Evolutionary conservation across 2,329 filamentous ascomycete species (phyloP), one percentile per base, ranked within the genome.

Genomic region (Zarea fungicola): DNA sequence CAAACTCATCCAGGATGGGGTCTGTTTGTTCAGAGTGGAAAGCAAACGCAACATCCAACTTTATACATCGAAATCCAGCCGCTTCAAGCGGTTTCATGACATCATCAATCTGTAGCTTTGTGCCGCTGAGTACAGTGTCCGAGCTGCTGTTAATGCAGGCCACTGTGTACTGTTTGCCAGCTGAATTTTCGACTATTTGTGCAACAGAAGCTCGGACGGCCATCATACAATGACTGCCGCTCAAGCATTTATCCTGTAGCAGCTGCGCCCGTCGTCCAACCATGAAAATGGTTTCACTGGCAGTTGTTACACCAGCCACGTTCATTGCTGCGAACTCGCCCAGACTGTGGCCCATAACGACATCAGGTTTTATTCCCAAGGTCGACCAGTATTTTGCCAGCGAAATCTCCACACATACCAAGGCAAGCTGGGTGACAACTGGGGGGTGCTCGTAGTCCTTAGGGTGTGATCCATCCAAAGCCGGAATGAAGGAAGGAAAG

Each of bases 251-350:
- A 4, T 74, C 63, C 53, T 78, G 71, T 7, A 84, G 67, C 13
- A 84, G 61, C 53, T 71, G 62, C 1, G 83, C 83, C 50, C 84
- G 72, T 18, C 66, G 59, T 7, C 83, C 83, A 5, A 85, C 81
- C 0, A 87, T 68, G 37, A 77, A 79, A 9, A 89, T 68, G 53
- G 78, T 75, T 56, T 85, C 82, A 28, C 70, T 70, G 14, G 74
- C 76, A 1, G 79, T 81, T 14, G 85, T 66, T n/a, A 85, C 79
- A 21, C 80, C 82, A 37, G 81, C 78, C 10, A 78, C 72, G 48
- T 79, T 68, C 0, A 85, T 70, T 21, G 81, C 81, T 21, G 80
- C 80, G 58, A 82, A 83, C 60, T 84, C 80, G 39, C 80, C 80
- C 16, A 85, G 67, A 54, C 79, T 83, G 52, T 75, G 73, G 5